Evolutionary conservation across 2,329 filamentous ascomycete species (phyloP), one percentile per base, ranked within the genome.

Genomic region (Phialophora tarda): DNA sequence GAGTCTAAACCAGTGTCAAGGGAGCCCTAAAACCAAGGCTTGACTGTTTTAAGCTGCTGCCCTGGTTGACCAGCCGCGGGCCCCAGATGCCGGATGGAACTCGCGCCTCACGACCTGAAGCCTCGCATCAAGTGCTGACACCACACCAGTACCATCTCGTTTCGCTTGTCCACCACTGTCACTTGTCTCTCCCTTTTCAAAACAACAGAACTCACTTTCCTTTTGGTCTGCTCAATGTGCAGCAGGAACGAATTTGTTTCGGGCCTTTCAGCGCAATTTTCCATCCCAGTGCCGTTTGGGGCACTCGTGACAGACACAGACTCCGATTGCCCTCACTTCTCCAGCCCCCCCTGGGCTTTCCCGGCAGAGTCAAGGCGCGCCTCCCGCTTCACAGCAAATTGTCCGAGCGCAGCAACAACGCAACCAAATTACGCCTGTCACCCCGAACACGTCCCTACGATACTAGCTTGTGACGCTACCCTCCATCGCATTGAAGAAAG

Each of bases 361-460:
- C 62, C 59, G 54, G 62, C 54, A 64, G 50, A 61, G 55, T 32
- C 62, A 64, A 63, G 64, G 65, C 67, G 65, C 68, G 65, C 63
- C 65, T 67, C 68, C 65, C 65, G 56, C 60, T 53, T 64, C 59
- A 44, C 62, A 61, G 61, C 63, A 64, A 68, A 68, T 68, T 66
- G 68, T 70, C 68, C 60, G 65, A 70, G 63, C 65, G 68, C 65
- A 60, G 64, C 68, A 63, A 64, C 68, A 70, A 68, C 65, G 68
- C 63, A 58, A 62, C 65, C 68, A 60, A 70, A 64, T 62, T 62
- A 67, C 63, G 61, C 65, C 68, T 68, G 65, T 70, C 68, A 70
- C 68, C 34, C 51, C 64, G 26, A 55, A 54, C 65, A 32, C 47
- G 58, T 53, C 63, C 57, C 57, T 65, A 50, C 51, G 50, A 62